These are phyloP conservation scores for Quercus phellos DNA, from an alignment of 331 rosid genomes.

Conservation along the genomic window DNA sequence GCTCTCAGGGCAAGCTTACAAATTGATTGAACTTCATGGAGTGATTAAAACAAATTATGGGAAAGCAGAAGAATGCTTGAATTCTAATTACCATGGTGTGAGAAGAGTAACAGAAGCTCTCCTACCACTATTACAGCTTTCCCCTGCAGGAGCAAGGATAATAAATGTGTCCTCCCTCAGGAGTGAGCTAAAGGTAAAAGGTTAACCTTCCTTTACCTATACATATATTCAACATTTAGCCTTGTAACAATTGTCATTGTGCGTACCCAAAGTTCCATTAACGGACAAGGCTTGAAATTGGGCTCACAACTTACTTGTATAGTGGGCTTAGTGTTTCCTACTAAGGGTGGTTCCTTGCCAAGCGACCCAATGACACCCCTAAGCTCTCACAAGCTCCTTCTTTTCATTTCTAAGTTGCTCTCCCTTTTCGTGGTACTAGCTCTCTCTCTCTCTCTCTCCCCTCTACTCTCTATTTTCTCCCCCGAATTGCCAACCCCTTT, in stretches of 20 bases:
- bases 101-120: conserved; percentile 47
- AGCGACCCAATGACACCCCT: no score
- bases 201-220: neutral
- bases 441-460: no score
- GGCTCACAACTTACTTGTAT: no score
- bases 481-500: no score
- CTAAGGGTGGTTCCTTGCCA: no score
- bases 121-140: conserved; percentile 45
- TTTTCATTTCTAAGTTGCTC: no score
- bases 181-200: conserved; percentile 46
- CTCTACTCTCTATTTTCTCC: no score
- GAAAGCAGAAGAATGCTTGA: conserved; percentile 43
- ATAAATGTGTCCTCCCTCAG: conserved; percentile 53
- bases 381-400: no score
- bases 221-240: neutral
- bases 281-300: no score
- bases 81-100: conserved; percentile 50
- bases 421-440: no score
- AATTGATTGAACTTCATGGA: conserved; percentile 20
- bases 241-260: neutral
- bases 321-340: no score
- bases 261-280: no score
- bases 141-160: conserved; percentile 47
- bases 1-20: conserved; percentile 35
- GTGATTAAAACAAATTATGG: conserved; percentile 28